Evolutionary conservation across 805 yeast genomes (phyloP).

Genomic region (Yarrowia sp.): DNA sequence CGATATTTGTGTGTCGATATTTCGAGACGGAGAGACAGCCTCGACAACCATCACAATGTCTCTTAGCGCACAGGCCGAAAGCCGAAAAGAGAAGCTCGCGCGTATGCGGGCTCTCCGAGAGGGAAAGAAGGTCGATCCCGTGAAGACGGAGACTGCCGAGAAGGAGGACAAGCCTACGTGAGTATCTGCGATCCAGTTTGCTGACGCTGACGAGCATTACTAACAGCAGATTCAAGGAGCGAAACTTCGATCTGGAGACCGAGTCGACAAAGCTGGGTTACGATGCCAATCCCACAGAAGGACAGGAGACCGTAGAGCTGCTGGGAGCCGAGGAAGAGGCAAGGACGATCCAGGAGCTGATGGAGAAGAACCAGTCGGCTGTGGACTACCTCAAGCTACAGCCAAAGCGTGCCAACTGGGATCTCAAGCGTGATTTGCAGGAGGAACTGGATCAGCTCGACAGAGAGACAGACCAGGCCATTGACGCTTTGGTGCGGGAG

Average conservation of each 20-base stretch:
- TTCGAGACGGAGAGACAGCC: background rate
- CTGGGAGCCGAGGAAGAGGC: slow-evolving; percentile 33
- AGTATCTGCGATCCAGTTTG: no score
- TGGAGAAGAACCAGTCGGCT: slow-evolving; percentile 29
- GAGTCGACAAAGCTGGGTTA: slow-evolving; percentile 36
- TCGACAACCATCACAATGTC: slow-evolving; percentile 22
- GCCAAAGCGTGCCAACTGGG: slow-evolving; percentile 26
- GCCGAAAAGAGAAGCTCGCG: slow-evolving; percentile 38
- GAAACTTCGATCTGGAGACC: slow-evolving; percentile 37
- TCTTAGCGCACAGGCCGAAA: slow-evolving; percentile 33
- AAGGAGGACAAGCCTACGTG: slow-evolving; percentile 13
- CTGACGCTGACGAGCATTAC: no score
- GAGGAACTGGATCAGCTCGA: slow-evolving; percentile 43
- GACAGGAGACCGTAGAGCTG: slow-evolving; percentile 42
- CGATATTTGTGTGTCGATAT: background rate
- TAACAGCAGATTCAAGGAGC: slow-evolving; percentile 27
- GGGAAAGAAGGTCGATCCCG: slow-evolving; percentile 14
- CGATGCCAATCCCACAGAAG: slow-evolving; percentile 35
- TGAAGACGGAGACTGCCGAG: background rate
- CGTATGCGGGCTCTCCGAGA: slow-evolving; percentile 36
- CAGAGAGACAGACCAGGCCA: slow-evolving; percentile 45
- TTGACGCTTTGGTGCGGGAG: slow-evolving; percentile 44
- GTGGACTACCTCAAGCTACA: slow-evolving; percentile 31
- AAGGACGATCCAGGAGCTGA: slow-evolving; percentile 27
- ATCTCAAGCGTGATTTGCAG: slow-evolving; percentile 39